Evolutionary conservation across 2,329 filamentous ascomycete genomes (phyloP).

Genomic region (Nothophoma quercina): DNA sequence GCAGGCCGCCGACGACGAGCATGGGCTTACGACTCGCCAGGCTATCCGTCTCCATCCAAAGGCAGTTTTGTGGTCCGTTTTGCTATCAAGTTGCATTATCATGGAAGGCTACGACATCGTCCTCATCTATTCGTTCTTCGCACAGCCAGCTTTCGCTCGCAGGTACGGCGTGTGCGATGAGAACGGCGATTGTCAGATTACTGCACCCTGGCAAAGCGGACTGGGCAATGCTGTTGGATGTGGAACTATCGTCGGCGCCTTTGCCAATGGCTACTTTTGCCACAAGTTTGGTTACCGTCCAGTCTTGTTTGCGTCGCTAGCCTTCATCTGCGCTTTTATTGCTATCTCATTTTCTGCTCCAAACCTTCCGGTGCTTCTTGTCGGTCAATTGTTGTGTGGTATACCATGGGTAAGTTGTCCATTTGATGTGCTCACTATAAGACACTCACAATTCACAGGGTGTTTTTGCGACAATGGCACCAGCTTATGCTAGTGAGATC

Average conservation of each 20-base stretch:
- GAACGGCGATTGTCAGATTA: slow-evolving; percentile 45
- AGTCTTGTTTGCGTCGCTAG: slow-evolving; percentile 24
- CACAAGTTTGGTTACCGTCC: slow-evolving; percentile 46
- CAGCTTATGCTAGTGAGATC: slow-evolving; percentile 62
- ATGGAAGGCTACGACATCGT: slow-evolving; percentile 90
- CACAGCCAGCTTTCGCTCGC: slow-evolving; percentile 49
- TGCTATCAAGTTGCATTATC: slow-evolving; percentile 82
- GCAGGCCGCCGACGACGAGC: too few species aligned
- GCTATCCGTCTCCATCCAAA: slow-evolving; percentile 81
- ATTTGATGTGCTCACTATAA: too few species aligned
- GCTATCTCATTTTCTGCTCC: slow-evolving; percentile 31
- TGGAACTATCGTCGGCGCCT: slow-evolving; percentile 52
- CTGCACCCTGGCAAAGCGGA: slow-evolving; percentile 53
- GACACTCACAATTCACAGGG: too few species aligned
- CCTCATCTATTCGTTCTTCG: slow-evolving; percentile 77
- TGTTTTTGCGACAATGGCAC: too few species aligned
- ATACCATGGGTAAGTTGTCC: too few species aligned
- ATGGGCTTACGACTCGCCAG: slow-evolving; percentile 60
- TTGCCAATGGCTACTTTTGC: too few species aligned
- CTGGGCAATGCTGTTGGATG: slow-evolving; percentile 50
- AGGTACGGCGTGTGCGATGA: slow-evolving; percentile 46
- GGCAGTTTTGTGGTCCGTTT: slow-evolving; percentile 78
- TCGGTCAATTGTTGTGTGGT: slow-evolving; percentile 28
- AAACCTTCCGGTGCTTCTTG: slow-evolving; percentile 20
- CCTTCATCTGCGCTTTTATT: slow-evolving; percentile 20